Conservation (phyloP, 805 yeast genomes). For the Yamadazyma ubonensis region DNA sequence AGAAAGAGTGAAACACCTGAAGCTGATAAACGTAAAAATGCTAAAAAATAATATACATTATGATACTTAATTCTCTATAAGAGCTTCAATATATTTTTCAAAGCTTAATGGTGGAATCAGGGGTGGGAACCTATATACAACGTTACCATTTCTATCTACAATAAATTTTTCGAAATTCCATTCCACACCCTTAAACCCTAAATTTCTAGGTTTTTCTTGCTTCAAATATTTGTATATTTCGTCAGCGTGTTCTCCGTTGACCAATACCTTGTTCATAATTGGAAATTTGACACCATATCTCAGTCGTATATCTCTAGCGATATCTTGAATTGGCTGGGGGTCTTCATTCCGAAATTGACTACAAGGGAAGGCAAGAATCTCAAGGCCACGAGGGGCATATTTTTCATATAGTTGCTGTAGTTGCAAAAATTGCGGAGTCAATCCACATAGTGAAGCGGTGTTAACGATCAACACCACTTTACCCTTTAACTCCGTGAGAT, state of each 20-base stretch:
- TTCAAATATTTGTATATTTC: slow-evolving; percentile 33
- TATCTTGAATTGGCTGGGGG: slow-evolving; percentile 53
- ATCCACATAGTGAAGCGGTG: slow-evolving; percentile 81
- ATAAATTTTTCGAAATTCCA: slow-evolving; percentile 84
- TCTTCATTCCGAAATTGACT: slow-evolving; percentile 86
- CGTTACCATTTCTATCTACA: slow-evolving; percentile 55
- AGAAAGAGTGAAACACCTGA: slow-evolving; percentile 15
- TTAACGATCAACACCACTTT: slow-evolving; percentile 82
- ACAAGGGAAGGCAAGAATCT: slow-evolving; percentile 83
- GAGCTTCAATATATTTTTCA: slow-evolving; percentile 29
- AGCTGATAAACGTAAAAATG: slow-evolving; percentile 13
- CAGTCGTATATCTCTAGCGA: slow-evolving; percentile 20
- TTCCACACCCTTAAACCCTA: slow-evolving; percentile 49
- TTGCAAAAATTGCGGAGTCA: slow-evolving; percentile 74
- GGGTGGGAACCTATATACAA: slow-evolving; percentile 62
- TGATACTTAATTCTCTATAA: slow-evolving; percentile 7
- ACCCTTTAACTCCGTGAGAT: slow-evolving; percentile 64
- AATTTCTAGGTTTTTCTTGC: slow-evolving; percentile 21
- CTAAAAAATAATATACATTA: slow-evolving; percentile 3
- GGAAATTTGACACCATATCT: slow-evolving; percentile 37
- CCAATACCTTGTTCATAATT: slow-evolving; percentile 34
- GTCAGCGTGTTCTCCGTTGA: slow-evolving; percentile 34
- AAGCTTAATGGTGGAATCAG: slow-evolving; percentile 61
- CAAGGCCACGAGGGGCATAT: slow-evolving; percentile 62
- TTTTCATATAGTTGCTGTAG: slow-evolving; percentile 66